Evolutionary conservation across 495 filamentous ascomycete species (phyloP), one percentile per base, ranked within the genome.

Genomic region (Penicillium antarcticum): DNA sequence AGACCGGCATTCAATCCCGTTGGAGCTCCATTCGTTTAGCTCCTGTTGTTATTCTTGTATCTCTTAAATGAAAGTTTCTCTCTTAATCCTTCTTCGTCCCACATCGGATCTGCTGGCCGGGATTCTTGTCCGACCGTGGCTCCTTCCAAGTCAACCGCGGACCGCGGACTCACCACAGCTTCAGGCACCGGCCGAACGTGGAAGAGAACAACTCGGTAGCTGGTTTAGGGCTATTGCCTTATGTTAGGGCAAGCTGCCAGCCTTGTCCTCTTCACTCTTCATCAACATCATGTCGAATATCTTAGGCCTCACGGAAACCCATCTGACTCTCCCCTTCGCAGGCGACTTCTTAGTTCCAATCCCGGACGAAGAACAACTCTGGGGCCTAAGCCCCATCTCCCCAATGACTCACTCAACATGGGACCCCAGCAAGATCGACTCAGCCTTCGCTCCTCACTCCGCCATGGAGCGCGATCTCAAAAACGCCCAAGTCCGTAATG

Each of bases 401-500:
- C 61, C 67, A 29, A 58, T 63, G 57, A 60, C 48, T 10, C 51
- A 35, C 45, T 46, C 42, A 31, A 24, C 35, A 40, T 69, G 67
- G 66, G 63, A 69, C 26, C 26, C 26, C 5, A 29, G 26, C 39
- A 69, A 65, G 42, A 31, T 48, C 21, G 67, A 67, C 19, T 41
- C 62, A 14, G 51, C 49, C 18, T 67, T 68, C 45, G 44, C 61
- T 29, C 45, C 61, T 29, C 45, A 42, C 40, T 59, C 62, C 4
- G 46, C 50, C 2, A 44, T 69, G 19, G 63, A 71, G 26, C 59
- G 66, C 38, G 69, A 67, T 38, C 53, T 68, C 14, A 71, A 67
- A 50, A 67, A 72, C 42, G 51, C 69, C 14, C 68, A 69, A 32
- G 65, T 76, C 26, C 65, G 67, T 36, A 72, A 76, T 42, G 73